Evolutionary conservation across 768 basidiomycete species (phyloP).

Genomic region (Leccinum ochraceum): DNA sequence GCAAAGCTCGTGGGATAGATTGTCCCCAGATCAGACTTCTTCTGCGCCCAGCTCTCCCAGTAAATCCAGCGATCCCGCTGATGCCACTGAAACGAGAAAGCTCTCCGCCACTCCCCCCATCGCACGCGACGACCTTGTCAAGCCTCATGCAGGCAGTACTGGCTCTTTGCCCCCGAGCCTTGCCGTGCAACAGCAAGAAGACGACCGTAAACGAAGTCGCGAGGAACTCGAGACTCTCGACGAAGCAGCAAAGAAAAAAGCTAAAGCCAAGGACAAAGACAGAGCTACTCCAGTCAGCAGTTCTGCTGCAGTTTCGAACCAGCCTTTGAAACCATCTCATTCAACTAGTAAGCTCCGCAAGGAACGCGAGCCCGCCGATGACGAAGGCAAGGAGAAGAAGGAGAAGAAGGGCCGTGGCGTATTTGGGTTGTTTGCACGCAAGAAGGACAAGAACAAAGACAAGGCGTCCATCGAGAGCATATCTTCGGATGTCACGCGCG

Average conservation of each 20-base stretch:
- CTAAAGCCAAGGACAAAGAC: slow-evolving; percentile 50
- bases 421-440: slow-evolving; percentile 75
- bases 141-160: slow-evolving; percentile 9
- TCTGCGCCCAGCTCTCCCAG: slow-evolving; percentile 31
- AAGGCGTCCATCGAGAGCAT: slow-evolving; percentile 54
- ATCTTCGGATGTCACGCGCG: slow-evolving; percentile 47
- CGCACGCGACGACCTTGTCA: slow-evolving; percentile 53
- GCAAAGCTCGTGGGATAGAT: slow-evolving; percentile 50
- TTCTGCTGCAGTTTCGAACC: slow-evolving; percentile 31
- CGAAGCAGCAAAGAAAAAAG: slow-evolving; percentile 50
- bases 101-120: slow-evolving; percentile 79
- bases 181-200: slow-evolving; percentile 48
- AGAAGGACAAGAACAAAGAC: slow-evolving; percentile 74
- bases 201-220: slow-evolving; percentile 53
- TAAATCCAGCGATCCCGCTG: slow-evolving; percentile 60
- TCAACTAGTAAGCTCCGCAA: slow-evolving; percentile 43
- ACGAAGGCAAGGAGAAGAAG: slow-evolving; percentile 54
- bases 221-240: slow-evolving; percentile 50
- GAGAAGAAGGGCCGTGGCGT: slow-evolving; percentile 73
- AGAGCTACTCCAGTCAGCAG: slow-evolving; percentile 37
- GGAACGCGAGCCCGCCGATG: slow-evolving; percentile 44
- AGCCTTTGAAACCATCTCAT: slow-evolving; percentile 14
- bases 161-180: slow-evolving; percentile 40
- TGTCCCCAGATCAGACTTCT: slow-evolving; percentile 34
- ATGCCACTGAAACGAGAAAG: slow-evolving; percentile 72